A percentile compares a stretch with the other conserved stretches of the same genome.
Conservation (phyloP, 495 filamentous ascomycete genomes). For the Elasticomyces elasticus region DNA sequence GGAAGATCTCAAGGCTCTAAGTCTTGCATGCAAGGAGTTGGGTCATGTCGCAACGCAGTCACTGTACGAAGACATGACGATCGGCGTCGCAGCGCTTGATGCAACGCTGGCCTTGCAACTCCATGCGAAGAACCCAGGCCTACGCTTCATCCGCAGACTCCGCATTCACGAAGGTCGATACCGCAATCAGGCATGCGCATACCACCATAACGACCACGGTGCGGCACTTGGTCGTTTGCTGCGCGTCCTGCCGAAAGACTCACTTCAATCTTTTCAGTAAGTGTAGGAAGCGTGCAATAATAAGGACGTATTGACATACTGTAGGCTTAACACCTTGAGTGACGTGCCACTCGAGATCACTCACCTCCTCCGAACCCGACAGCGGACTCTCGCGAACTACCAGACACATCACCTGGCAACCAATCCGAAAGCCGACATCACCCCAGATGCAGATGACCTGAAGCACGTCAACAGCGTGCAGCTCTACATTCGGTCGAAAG, state of each 20-base stretch:
- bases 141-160: background rate
- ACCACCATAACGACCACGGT: background rate
- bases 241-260: background rate
- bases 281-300: background rate
- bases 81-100: background rate
- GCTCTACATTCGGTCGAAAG: background rate
- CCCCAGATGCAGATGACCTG: background rate
- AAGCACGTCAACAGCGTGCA: background rate
- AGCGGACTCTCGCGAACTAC: background rate
- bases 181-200: background rate
- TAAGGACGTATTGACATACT: background rate
- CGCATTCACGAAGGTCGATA: background rate
- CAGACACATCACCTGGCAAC: background rate
- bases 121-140: background rate
- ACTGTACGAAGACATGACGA: background rate
- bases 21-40: background rate
- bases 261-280: background rate
- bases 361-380: background rate
- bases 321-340: background rate
- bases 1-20: background rate
- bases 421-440: background rate
- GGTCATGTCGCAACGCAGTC: background rate
- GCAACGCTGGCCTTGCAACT: background rate
- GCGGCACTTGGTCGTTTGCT: background rate
- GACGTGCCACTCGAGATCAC: background rate